Percentiles rank a stretch among this genome's conserved stretches.
These are phyloP conservation scores for Microbotryomycetes sp. DNA, from an alignment of 1,284 basidiomycete genomes.

Conservation along the genomic window DNA sequence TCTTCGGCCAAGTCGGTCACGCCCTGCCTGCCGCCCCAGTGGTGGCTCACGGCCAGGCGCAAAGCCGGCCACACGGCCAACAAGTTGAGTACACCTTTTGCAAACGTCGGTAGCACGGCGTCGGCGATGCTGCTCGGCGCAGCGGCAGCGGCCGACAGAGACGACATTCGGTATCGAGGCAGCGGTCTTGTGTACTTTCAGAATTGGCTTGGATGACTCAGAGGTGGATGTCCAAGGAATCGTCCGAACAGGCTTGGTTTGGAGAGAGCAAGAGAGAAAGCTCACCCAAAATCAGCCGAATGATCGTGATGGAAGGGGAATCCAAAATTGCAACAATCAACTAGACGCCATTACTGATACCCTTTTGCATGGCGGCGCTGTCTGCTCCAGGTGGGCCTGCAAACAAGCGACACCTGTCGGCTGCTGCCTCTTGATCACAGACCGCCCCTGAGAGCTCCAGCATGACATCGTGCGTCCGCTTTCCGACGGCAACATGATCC, in stretches of 20 bases:
- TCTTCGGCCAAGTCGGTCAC: conserved; percentile 61
- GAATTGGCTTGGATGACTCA: no score
- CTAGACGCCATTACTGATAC: neutral
- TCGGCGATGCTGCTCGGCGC: neutral
- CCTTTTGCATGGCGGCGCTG: neutral
- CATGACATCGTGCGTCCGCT: neutral
- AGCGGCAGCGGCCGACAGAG: no score
- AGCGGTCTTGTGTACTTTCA: no score
- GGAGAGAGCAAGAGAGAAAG: no score
- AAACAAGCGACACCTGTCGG: neutral
- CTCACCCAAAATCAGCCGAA: no score
- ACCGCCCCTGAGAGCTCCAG: neutral
- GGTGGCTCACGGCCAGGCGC: conserved; percentile 68
- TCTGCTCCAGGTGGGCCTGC: neutral
- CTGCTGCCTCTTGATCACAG: neutral
- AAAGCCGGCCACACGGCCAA: conserved; percentile 74
- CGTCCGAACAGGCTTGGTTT: no score
- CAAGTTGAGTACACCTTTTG: conserved; percentile 69
- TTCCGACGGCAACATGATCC: neutral
- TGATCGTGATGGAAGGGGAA: no score
- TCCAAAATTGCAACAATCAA: no score
- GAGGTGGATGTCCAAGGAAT: no score
- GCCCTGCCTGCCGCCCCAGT: conserved; percentile 56
- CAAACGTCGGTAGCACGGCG: conserved; percentile 47
- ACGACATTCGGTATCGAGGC: no score